These are phyloP conservation scores for Arthroderma sp. DNA, from an alignment of 2,329 filamentous ascomycete species.

Conservation along the genomic window DNA sequence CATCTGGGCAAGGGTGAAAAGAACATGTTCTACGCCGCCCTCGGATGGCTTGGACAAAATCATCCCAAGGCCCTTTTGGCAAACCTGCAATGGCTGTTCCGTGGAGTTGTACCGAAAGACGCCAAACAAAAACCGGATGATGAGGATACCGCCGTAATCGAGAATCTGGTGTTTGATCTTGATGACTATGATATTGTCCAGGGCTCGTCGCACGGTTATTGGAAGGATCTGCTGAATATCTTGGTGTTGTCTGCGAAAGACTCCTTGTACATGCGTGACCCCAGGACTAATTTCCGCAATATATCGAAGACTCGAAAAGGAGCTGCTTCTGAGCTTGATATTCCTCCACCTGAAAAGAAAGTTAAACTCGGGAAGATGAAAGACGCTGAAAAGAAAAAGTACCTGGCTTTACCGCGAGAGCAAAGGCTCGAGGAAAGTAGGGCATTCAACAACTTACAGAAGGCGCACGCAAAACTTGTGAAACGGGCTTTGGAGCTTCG, in stretches of 20 bases:
- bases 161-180: conserved; percentile 16
- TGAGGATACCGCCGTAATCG: conserved; percentile 21
- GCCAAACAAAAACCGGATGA: conserved; percentile 25
- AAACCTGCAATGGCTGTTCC: conserved; percentile 44
- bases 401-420: conserved; percentile 1
- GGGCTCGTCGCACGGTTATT: conserved; percentile 46
- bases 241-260: conserved; percentile 39
- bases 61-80: conserved; percentile 42
- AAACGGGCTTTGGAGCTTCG: conserved; percentile 20
- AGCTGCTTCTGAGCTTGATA: background rate
- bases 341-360: background rate
- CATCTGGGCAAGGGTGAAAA: conserved; percentile 44
- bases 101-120: conserved; percentile 45
- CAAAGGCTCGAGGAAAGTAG: no score
- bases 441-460: conserved; percentile 8
- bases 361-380: background rate
- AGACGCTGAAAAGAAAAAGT: conserved; percentile 14
- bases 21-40: conserved; percentile 37
- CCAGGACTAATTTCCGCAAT: conserved; percentile 30
- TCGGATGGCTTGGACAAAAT: conserved; percentile 43
- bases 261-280: conserved; percentile 33
- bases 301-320: no score
- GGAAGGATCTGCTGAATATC: conserved; percentile 49
- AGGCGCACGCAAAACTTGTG: background rate
- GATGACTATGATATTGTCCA: conserved; percentile 35